These are phyloP conservation scores for Mortierella sp. DNA, from an alignment of 371 early-diverging fungal species.

Conservation along the genomic window DNA sequence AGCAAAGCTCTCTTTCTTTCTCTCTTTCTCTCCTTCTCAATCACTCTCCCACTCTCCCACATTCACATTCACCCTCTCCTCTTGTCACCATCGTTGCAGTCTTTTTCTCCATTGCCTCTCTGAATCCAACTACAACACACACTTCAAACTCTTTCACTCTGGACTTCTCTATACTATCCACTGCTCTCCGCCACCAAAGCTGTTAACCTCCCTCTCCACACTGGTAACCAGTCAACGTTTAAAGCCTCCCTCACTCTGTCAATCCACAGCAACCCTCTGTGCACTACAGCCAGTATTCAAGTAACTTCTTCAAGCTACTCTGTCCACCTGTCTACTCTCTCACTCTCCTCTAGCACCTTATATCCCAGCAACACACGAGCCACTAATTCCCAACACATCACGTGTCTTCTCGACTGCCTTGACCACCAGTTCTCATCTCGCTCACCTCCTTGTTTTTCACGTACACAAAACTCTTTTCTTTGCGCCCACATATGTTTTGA, in stretches of 20 bases:
- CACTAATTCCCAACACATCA: slow-evolving; percentile 18
- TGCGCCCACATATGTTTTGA: slow-evolving; percentile 10
- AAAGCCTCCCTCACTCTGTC: background rate
- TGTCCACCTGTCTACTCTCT: background rate
- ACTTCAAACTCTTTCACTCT: background rate
- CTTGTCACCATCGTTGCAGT: background rate
- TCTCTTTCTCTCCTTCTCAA: background rate
- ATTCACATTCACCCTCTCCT: background rate
- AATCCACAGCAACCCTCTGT: background rate
- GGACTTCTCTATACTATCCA: background rate
- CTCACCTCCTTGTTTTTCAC: slow-evolving; percentile 13
- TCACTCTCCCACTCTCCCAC: background rate
- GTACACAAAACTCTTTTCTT: slow-evolving; percentile 1
- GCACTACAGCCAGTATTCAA: background rate
- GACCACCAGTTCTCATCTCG: background rate
- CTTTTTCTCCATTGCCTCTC: background rate
- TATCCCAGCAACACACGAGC: background rate
- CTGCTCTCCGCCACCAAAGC: background rate
- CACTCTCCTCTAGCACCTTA: background rate
- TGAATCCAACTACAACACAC: background rate
- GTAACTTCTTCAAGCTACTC: background rate
- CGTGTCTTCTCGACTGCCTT: background rate
- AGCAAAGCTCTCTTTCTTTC: background rate
- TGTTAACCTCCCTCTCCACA: background rate
- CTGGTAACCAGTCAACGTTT: background rate